Evolutionary conservation across 176 grass and related monocot genomes (phyloP).

Genomic region (Phoenix dactylifera): DNA sequence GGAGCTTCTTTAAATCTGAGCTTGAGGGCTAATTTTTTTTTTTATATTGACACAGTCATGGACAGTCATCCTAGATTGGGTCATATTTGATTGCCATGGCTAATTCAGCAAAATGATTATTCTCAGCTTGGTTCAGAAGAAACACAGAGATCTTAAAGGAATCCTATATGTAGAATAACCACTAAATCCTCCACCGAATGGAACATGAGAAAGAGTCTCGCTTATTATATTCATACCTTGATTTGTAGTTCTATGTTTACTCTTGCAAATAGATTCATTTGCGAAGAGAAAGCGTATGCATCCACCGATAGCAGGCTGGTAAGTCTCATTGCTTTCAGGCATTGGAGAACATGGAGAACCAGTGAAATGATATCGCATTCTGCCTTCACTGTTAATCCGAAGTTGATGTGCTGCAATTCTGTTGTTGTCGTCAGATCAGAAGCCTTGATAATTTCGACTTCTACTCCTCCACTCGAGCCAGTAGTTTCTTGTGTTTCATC

Average conservation of each 20-base stretch:
- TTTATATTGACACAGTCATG: too few species aligned
- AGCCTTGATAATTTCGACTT: constrained; percentile 39
- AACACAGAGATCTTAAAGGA: not conserved
- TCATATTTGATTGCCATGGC: too few species aligned
- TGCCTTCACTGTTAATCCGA: constrained; percentile 62
- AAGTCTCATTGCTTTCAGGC: constrained; percentile 38
- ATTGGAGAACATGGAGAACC: constrained; percentile 60
- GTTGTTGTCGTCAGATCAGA: constrained; percentile 1
- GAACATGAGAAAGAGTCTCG: not conserved
- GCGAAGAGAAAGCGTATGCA: constrained; percentile 58
- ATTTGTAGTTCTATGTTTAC: constrained; percentile 69
- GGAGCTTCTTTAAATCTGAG: too few species aligned
- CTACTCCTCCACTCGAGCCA: constrained; percentile 23
- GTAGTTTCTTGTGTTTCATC: not conserved
- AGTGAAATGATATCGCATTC: constrained; percentile 69
- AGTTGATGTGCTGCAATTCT: constrained; percentile 33
- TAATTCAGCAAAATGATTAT: too few species aligned
- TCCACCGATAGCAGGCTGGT: constrained; percentile 55
- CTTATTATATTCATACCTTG: constrained; percentile 24
- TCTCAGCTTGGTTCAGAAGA: too few species aligned
- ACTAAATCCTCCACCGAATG: not conserved
- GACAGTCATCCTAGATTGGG: too few species aligned
- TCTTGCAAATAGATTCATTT: constrained; percentile 51
- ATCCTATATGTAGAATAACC: not conserved
- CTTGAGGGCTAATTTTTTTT: too few species aligned